Evolutionary conservation across 257 asterid species (phyloP).

Genomic region (Nemophila menziesii): DNA sequence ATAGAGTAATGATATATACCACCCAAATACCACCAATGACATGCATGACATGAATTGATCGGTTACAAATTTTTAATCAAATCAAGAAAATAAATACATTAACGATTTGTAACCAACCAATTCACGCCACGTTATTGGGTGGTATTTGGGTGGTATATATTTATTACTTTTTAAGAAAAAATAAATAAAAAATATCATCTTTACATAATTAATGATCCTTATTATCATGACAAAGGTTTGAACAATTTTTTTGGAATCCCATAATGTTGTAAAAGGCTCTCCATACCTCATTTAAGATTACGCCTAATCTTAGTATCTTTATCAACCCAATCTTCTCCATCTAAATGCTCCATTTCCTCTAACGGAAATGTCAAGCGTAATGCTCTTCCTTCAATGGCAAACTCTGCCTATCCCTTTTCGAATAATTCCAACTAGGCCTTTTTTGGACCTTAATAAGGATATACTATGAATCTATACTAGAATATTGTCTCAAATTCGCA

Average conservation of each 20-base stretch:
- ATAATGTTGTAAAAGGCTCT: not conserved
- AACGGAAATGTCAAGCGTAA: not conserved
- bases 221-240: not conserved
- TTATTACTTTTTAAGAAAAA: too few relatives aligned
- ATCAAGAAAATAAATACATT: too few relatives aligned
- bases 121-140: too few relatives aligned
- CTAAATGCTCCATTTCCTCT: not conserved
- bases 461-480: not conserved
- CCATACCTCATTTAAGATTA: constrained; percentile 1
- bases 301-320: constrained; percentile 1
- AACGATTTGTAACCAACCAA: too few relatives aligned
- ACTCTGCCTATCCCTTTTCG: not conserved
- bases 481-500: constrained; percentile 7
- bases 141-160: too few relatives aligned
- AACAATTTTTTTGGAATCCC: not conserved
- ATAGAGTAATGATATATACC: too few relatives aligned
- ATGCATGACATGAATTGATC: too few relatives aligned
- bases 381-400: not conserved
- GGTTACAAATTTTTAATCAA: too few relatives aligned
- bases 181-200: not conserved
- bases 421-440: not conserved
- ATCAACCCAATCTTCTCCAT: constrained; percentile 1
- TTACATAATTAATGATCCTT: not conserved
- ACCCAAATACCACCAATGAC: too few relatives aligned
- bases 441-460: constrained; percentile 7